phyloP scores from a whole-genome alignment of 2,329 filamentous ascomycete genomes.

The Apiospora arundinis region DNA sequence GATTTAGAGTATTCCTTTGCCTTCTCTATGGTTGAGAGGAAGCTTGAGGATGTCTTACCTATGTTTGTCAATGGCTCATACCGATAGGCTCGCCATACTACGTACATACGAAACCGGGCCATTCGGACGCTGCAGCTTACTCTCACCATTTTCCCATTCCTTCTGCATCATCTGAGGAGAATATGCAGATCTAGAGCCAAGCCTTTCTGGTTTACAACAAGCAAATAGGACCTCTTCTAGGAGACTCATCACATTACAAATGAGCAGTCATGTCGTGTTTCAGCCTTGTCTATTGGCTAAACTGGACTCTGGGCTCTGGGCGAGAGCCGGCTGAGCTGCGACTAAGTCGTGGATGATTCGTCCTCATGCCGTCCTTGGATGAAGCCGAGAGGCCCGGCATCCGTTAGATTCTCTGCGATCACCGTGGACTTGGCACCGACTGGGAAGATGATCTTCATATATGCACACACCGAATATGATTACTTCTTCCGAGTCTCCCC shows the following conservation, averaged over 20 bases:
- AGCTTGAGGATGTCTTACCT: not conserved
- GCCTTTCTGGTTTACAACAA: not conserved
- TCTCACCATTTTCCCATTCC: not conserved
- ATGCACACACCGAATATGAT: not conserved
- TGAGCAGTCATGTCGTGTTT: not conserved
- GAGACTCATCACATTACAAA: not conserved
- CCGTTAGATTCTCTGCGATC: not conserved
- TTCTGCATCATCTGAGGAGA: not conserved
- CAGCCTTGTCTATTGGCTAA: not conserved
- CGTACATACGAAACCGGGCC: not conserved
- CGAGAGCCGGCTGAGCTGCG: not conserved
- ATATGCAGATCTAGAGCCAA: not conserved
- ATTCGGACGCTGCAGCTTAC: not conserved
- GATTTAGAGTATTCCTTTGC: not conserved
- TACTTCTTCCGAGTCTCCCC: not conserved
- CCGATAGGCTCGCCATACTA: not conserved
- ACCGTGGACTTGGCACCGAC: not conserved
- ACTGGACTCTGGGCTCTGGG: not conserved
- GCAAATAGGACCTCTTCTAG: not conserved
- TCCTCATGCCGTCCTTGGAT: not conserved
- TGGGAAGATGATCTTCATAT: not conserved
- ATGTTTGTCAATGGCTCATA: not conserved
- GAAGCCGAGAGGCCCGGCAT: not conserved
- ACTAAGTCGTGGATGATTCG: conserved; percentile 6
- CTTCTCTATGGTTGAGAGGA: not conserved